Evolutionary conservation across 345 rosid species (phyloP), one percentile per base, ranked within the genome.

Genomic region (Syzygium aqueum): DNA sequence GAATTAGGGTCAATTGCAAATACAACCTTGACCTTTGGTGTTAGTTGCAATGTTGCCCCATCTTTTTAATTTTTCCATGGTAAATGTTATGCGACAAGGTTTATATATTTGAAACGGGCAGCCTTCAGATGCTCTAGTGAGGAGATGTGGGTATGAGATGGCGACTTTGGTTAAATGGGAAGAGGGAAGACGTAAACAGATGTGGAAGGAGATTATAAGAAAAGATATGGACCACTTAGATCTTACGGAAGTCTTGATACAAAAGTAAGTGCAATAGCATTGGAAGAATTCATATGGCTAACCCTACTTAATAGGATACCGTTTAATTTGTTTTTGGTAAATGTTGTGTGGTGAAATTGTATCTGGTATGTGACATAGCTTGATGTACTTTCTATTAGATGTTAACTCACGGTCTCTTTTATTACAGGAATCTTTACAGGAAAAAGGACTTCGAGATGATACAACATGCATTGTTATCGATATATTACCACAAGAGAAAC

Each of bases 381-480:
- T 50, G 51, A 80, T 46, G 51, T 80, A 50, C 84, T 28, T 84
- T 27, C 9, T 6, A 51, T 50, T 27, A 85, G 53, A 53, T 85
- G 77, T 90, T 65, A 46, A 17, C 77, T n/a, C 82, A 56, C 77
- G 78, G 77, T 52, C 67, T 27, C 86, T 91, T 86, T 50, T 85
- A 90, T 77, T 85, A 86, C 93, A 98, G 99, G 99, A 96, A 93
- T 96, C 99, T 85, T 89, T 97, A 77, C 94, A 92, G 82, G 84
- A 88, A 61, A 96, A 96, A 91, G 99, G 99, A 88, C 95, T 98
- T 87, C 91, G 99, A 86, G 99, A 98, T 93, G 99, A 98, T 90
- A 98, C 99, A 67, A 96, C 99, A 85, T 98, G 98, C 92, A 98
- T 98, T 87, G 99, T 98, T 86, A 88, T 98, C 88, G 99, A 98